A percentile compares a stretch with the other conserved stretches of the same genome.
These are phyloP conservation scores for Priceomyces haplophilus DNA, from an alignment of 805 yeast species.

Conservation along the genomic window DNA sequence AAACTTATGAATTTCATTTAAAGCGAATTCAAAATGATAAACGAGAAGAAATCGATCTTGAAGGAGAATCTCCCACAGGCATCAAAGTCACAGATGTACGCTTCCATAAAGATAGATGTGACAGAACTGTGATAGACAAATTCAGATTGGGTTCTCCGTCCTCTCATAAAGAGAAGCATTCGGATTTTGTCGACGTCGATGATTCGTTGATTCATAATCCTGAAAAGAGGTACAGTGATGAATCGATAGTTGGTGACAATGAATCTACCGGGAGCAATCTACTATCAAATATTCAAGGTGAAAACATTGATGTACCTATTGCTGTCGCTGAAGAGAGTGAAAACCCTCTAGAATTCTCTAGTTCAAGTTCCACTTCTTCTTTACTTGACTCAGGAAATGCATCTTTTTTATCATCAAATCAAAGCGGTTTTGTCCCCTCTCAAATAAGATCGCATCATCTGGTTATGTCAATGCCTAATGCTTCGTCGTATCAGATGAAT, in stretches of 20 bases:
- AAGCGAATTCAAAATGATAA: conserved; percentile 22
- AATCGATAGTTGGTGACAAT: conserved; percentile 5
- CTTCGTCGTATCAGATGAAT: conserved; percentile 13
- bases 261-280: conserved; percentile 3
- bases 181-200: neutral
- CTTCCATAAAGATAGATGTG: conserved; percentile 40
- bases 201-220: neutral
- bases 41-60: conserved; percentile 14
- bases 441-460: conserved; percentile 5
- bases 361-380: conserved; percentile 7
- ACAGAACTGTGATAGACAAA: conserved; percentile 20
- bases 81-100: conserved; percentile 16
- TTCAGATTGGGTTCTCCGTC: conserved; percentile 5
- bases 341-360: conserved; percentile 1
- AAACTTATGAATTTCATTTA: conserved; percentile 35
- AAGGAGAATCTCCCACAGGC: conserved; percentile 10
- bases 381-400: conserved; percentile 8
- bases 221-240: conserved; percentile 3
- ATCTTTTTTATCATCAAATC: conserved; percentile 5
- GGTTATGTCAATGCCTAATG: conserved; percentile 1
- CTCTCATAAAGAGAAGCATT: conserved; percentile 1
- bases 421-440: conserved; percentile 2
- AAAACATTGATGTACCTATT: neutral
- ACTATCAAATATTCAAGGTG: neutral
- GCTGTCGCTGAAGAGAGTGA: neutral